These are phyloP conservation scores for Cladorrhinum samala DNA, from an alignment of 495 filamentous ascomycete genomes.

Conservation along the genomic window DNA sequence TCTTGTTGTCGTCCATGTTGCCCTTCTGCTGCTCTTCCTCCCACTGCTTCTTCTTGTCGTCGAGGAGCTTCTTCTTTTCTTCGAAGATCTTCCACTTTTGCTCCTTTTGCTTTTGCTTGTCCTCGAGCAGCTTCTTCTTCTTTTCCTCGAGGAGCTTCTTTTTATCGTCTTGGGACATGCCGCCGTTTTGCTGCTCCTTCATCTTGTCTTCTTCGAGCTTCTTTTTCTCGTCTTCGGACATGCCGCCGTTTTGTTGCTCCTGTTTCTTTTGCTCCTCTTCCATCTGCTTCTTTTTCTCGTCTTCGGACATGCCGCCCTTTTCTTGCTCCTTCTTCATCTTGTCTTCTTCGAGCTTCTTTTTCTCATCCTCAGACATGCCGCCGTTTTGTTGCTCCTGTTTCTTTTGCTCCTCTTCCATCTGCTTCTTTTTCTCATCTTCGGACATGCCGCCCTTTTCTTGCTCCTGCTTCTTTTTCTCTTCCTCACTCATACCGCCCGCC, in stretches of 20 bases:
- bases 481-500: neutral
- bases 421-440: neutral
- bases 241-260: neutral
- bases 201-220: neutral
- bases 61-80: neutral
- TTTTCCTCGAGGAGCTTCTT: conserved; percentile 1
- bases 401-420: conserved; percentile 1
- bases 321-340: neutral
- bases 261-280: conserved; percentile 1
- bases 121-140: neutral
- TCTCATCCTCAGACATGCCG: neutral
- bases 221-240: neutral
- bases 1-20: neutral
- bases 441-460: neutral
- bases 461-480: neutral
- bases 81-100: neutral
- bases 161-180: neutral
- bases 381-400: neutral
- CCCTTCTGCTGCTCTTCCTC: neutral
- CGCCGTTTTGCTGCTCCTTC: neutral
- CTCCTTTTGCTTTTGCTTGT: neutral
- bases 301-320: neutral
- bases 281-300: neutral
- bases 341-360: neutral
- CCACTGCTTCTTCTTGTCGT: neutral